Evolutionary conservation across 2,329 filamentous ascomycete genomes (phyloP).

Genomic region (Colletotrichum sidae): DNA sequence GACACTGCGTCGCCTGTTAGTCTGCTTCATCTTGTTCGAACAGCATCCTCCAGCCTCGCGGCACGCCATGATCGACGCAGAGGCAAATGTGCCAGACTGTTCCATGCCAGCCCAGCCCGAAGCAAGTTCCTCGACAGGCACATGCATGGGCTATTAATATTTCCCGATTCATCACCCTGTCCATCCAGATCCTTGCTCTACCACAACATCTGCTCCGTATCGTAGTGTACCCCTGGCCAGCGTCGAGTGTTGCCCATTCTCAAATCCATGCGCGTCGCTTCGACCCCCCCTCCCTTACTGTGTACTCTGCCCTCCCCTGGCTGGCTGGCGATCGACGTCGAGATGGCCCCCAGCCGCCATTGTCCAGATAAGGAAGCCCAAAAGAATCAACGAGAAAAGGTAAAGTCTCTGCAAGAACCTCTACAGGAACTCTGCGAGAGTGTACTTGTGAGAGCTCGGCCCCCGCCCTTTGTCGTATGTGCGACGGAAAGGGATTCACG

Average conservation of each 20-base stretch:
- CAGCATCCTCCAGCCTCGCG: not conserved
- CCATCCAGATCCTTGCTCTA: not conserved
- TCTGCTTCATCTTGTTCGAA: not conserved
- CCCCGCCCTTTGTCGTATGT: not conserved
- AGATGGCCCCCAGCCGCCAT: slow-evolving; percentile 30
- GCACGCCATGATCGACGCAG: too few relatives aligned
- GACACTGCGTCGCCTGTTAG: not conserved
- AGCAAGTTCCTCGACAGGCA: slow-evolving; percentile 21
- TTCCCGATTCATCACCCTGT: slow-evolving; percentile 18
- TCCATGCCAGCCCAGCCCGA: slow-evolving; percentile 15
- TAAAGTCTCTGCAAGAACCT: not conserved
- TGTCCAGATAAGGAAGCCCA: slow-evolving; percentile 32
- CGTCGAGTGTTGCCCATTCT: slow-evolving; percentile 1
- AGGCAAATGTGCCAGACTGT: slow-evolving; percentile 10
- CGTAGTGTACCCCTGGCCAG: too few relatives aligned
- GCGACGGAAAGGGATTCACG: not conserved
- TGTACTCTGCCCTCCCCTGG: slow-evolving; percentile 5
- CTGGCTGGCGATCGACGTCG: slow-evolving; percentile 29
- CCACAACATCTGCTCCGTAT: not conserved
- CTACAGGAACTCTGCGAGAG: not conserved
- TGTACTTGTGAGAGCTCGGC: slow-evolving; percentile 12
- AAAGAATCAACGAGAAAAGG: slow-evolving; percentile 22
- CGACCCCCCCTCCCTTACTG: too few relatives aligned
- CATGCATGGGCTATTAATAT: slow-evolving; percentile 32
- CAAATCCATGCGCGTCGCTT: not conserved